Evolutionary conservation across 768 basidiomycete species (phyloP).

Genomic region (Hericium coralloides): DNA sequence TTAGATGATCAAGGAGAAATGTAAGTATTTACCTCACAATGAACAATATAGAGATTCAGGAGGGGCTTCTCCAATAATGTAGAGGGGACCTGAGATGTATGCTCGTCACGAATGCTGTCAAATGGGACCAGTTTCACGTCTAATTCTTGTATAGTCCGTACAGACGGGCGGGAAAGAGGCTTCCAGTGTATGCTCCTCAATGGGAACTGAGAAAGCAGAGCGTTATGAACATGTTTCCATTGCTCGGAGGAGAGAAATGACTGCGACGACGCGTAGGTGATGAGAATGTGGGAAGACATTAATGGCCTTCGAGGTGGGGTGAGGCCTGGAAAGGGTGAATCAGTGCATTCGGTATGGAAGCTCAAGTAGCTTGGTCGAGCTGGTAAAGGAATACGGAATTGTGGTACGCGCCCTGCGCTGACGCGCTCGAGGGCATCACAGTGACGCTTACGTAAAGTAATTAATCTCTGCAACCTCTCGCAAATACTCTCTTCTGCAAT

Average conservation of each 20-base stretch:
- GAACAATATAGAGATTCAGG: conserved; percentile 76
- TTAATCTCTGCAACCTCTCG: too few relatives aligned
- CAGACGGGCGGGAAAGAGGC: conserved; percentile 52
- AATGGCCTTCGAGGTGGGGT: neutral
- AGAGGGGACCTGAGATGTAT: conserved; percentile 63
- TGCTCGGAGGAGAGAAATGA: conserved; percentile 59
- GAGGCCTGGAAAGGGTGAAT: too few relatives aligned
- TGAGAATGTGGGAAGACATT: conserved; percentile 44
- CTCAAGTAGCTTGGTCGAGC: neutral
- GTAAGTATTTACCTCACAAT: conserved; percentile 65
- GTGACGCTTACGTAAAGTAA: too few relatives aligned
- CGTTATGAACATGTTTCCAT: conserved; percentile 61
- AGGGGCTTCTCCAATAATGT: conserved; percentile 82
- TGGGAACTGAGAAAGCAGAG: conserved; percentile 67
- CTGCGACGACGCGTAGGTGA: conserved; percentile 59
- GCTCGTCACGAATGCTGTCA: conserved; percentile 62
- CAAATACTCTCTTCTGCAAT: too few relatives aligned
- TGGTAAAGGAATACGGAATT: neutral
- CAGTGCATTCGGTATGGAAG: too few relatives aligned
- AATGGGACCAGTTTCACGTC: conserved; percentile 64
- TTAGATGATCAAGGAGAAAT: neutral
- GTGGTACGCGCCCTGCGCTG: too few relatives aligned
- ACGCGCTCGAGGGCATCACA: too few relatives aligned
- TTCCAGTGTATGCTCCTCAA: conserved; percentile 94
- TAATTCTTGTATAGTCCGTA: conserved; percentile 88